A percentile compares a stretch with the other conserved stretches of the same genome.
These are phyloP conservation scores for Hydrangea macrophylla DNA, from an alignment of 148 eudicot species.

Conservation along the genomic window DNA sequence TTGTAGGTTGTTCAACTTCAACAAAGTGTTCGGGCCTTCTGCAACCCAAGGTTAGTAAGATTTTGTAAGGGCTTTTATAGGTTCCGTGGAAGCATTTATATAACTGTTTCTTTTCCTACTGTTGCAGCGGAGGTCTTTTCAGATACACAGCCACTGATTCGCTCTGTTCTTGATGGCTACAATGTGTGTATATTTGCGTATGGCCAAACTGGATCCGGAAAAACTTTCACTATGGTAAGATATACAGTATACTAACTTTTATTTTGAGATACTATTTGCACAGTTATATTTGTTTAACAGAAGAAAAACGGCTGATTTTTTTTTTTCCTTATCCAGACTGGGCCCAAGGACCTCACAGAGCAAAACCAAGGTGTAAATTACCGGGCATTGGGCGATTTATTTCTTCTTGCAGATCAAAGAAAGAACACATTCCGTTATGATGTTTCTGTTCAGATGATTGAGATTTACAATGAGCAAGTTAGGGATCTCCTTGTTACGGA, in stretches of 20 bases:
- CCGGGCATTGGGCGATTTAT: conserved; percentile 83
- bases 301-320: too few species aligned
- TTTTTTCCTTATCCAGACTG: conserved; percentile 45
- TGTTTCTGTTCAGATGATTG: conserved; percentile 97
- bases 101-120: conserved; percentile 13
- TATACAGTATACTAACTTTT: conserved; percentile 8
- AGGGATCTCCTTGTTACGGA: conserved; percentile 86
- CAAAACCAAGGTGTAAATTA: conserved; percentile 86
- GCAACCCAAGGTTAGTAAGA: conserved; percentile 77
- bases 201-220: conserved; percentile 98
- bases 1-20: conserved; percentile 68
- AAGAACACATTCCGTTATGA: conserved; percentile 75
- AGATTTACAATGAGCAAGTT: conserved; percentile 96
- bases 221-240: conserved; percentile 87
- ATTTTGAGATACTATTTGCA: background rate
- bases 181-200: conserved; percentile 97
- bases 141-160: conserved; percentile 81
- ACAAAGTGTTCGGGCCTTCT: conserved; percentile 87
- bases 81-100: background rate
- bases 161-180: conserved; percentile 97
- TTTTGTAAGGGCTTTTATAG: background rate
- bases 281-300: background rate
- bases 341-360: conserved; percentile 88
- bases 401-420: conserved; percentile 81
- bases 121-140: conserved; percentile 80